These are phyloP conservation scores for Lactifluus rugatus DNA, from an alignment of 768 basidiomycete genomes.

Conservation along the genomic window DNA sequence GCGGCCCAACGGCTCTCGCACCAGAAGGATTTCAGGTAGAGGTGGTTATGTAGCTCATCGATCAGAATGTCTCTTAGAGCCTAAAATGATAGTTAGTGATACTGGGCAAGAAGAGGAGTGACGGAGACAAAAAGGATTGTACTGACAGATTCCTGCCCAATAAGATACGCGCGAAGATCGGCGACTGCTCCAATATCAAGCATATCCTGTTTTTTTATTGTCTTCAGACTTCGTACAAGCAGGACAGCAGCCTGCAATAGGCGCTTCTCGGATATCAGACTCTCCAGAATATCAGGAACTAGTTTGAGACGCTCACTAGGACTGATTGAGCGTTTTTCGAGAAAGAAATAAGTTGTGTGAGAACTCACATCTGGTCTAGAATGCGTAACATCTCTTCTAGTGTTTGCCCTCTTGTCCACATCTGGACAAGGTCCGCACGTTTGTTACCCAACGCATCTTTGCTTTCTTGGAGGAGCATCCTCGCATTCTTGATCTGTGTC, in stretches of 20 bases:
- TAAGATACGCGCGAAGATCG: slow-evolving; percentile 78
- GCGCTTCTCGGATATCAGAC: slow-evolving; percentile 91
- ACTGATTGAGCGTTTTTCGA: slow-evolving; percentile 17
- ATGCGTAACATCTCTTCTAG: slow-evolving; percentile 92
- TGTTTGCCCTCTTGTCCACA: slow-evolving; percentile 84
- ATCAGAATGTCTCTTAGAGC: slow-evolving; percentile 85
- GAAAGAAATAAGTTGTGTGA: slow-evolving; percentile 6
- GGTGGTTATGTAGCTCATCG: slow-evolving; percentile 91
- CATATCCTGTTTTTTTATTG: slow-evolving; percentile 88
- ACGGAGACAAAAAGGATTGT: neutral
- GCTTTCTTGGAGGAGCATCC: slow-evolving; percentile 61
- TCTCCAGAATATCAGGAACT: slow-evolving; percentile 86
- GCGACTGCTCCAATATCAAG: slow-evolving; percentile 89
- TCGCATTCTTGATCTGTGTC: slow-evolving; percentile 60
- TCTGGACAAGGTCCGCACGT: slow-evolving; percentile 79
- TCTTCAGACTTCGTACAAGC: slow-evolving; percentile 79
- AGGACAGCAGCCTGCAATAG: slow-evolving; percentile 82
- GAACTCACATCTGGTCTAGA: slow-evolving; percentile 81
- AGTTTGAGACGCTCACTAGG: slow-evolving; percentile 66
- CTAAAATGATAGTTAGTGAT: slow-evolving; percentile 32
- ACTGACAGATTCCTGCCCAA: slow-evolving; percentile 77
- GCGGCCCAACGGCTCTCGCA: slow-evolving; percentile 87
- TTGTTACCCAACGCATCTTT: slow-evolving; percentile 74
- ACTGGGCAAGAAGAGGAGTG: neutral
- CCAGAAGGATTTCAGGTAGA: slow-evolving; percentile 97